Evolutionary conservation across 257 asterid genomes (phyloP).

Genomic region (Scutellaria minor): DNA sequence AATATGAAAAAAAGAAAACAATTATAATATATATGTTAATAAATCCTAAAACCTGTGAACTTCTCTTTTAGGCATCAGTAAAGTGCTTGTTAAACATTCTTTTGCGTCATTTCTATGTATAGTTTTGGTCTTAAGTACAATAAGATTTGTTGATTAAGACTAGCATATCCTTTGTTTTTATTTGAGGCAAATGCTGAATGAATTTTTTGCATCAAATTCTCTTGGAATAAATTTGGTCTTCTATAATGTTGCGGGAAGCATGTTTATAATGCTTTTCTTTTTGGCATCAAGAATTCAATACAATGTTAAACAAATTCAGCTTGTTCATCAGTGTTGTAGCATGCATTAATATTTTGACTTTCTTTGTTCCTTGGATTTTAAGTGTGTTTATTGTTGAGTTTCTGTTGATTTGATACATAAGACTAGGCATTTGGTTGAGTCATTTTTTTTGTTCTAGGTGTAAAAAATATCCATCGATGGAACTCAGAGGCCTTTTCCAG

Average conservation of each 20-base stretch:
- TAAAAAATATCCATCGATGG: conserved; percentile 99
- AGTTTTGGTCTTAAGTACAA: not conserved
- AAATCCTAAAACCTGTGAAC: not conserved
- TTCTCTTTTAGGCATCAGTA: conserved; percentile 11
- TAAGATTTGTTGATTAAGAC: conserved; percentile 11
- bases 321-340: not conserved
- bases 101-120: not conserved
- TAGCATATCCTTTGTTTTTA: not conserved
- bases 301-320: not conserved
- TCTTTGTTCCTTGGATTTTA: conserved; percentile 1
- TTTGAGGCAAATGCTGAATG: not conserved
- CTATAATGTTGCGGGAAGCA: conserved; percentile 9
- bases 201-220: not conserved
- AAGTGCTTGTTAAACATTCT: not conserved
- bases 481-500: conserved; percentile 98
- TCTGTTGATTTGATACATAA: conserved; percentile 33
- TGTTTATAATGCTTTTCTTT: not conserved
- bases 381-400: conserved; percentile 21
- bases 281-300: conserved; percentile 7
- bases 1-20: conserved; percentile 11
- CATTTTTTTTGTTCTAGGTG: conserved; percentile 60
- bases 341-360: conserved; percentile 7
- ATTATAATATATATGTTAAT: not conserved
- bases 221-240: not conserved
- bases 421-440: conserved; percentile 28